phyloP scores from a whole-genome alignment of 805 yeast genomes.

The Metschnikowia matae region DNA sequence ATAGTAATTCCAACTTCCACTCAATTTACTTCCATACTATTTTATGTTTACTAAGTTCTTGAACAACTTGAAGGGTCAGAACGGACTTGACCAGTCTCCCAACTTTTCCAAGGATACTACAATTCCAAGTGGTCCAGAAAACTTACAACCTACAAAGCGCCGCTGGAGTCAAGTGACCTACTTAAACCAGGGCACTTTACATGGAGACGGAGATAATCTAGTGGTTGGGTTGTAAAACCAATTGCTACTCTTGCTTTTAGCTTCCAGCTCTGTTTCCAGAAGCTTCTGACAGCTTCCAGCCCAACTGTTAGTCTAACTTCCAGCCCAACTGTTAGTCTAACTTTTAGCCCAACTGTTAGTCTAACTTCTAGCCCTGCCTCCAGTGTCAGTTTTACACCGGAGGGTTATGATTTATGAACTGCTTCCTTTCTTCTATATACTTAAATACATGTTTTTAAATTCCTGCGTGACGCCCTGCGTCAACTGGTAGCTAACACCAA shows the following conservation, averaged over 20 bases:
- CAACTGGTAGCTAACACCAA: neutral
- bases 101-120: conserved; percentile 9
- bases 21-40: neutral
- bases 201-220: conserved; percentile 19
- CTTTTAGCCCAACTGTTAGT: too few species aligned
- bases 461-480: conserved; percentile 1
- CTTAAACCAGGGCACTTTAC: conserved; percentile 18
- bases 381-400: neutral
- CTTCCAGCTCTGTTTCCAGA: too few species aligned
- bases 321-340: too few species aligned
- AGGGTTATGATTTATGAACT: neutral
- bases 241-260: too few species aligned
- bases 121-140: conserved; percentile 2
- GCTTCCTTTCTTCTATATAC: neutral
- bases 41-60: conserved; percentile 16
- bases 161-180: conserved; percentile 20
- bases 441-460: conserved; percentile 1
- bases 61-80: conserved; percentile 12
- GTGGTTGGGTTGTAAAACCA: conserved; percentile 16
- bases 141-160: conserved; percentile 10
- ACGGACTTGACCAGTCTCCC: conserved; percentile 1
- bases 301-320: too few species aligned
- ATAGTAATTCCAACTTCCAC: neutral
- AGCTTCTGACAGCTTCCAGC: too few species aligned
- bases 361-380: too few species aligned